Evolutionary conservation across 208 protist species (phyloP), one percentile per base, ranked within the genome.

Genomic region (Leishmania amazonensis): DNA sequence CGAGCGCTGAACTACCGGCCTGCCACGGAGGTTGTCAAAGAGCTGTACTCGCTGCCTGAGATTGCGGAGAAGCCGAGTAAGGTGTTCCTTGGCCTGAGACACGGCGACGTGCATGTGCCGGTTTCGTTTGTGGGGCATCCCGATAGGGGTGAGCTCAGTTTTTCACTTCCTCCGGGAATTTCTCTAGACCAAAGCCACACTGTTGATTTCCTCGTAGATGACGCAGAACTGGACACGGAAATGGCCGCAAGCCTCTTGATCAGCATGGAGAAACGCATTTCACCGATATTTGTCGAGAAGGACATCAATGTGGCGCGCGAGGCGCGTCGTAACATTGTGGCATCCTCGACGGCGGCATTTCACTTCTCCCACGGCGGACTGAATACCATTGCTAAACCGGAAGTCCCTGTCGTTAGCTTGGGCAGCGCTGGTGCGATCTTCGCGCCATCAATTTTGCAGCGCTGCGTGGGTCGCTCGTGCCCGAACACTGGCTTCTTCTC

Each of bases 301-400:
- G 89, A 94, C 78, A 93, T 97, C 65, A 90, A 86, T 53, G 86
- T 97, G 28, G 90, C 91, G 8, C 86, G 93, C 21, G 94, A 97
- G 78, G 90, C 86, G 15, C 86, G 92, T 19, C 85, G 85, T 72
- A 94, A 90, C 76, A 88, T 96, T 35, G 87, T 95, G 11, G 91
- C 88, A 24, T 96, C 94, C 19, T 92, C 87, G 11, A 85, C 85
- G 17, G 91, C 90, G 2, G 92, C 85, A 0, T 88, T 97, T 45
- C 94, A 97, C 85, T 97, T 95, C 77, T 97, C 94, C 3, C 90
- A 96, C 85, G 81, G 83, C n/a, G 89, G 91, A 0, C 88, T 97
- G 72, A 97, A 97, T 83, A 87, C 87, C 21, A 73, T 94, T 3
- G 94, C 90, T 3, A 84, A 85, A 60, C 92, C 92, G 1, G 93